Evolutionary conservation across 2,329 filamentous ascomycete species (phyloP).

Genomic region (Pezicula carpinea): DNA sequence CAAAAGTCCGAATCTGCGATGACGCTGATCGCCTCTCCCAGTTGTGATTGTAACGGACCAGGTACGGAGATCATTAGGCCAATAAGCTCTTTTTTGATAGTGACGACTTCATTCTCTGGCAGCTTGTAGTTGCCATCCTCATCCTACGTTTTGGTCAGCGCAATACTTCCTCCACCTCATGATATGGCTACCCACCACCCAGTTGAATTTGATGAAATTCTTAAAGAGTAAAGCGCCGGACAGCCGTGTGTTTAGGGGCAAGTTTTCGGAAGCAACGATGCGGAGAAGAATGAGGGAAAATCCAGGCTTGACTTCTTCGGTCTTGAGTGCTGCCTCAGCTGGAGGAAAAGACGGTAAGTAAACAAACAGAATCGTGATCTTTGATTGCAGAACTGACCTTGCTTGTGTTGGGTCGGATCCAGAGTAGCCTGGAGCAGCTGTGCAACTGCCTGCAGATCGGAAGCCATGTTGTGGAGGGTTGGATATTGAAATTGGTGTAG

Average conservation of each 20-base stretch:
- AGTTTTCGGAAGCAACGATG: conserved; percentile 73
- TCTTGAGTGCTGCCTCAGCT: conserved; percentile 79
- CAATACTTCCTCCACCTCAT: neutral
- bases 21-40: conserved; percentile 93
- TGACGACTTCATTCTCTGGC: conserved; percentile 71
- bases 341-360: conserved; percentile 22
- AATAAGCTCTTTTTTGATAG: conserved; percentile 93
- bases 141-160: conserved; percentile 46
- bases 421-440: conserved; percentile 87
- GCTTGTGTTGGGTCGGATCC: conserved; percentile 80
- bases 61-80: conserved; percentile 95
- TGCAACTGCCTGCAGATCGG: conserved; percentile 60
- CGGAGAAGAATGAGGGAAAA: conserved; percentile 88
- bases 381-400: conserved; percentile 56
- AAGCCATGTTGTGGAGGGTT: conserved; percentile 45
- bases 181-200: conserved; percentile 56
- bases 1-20: conserved; percentile 99
- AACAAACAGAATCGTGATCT: conserved; percentile 16
- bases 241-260: conserved; percentile 75
- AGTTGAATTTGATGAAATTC: conserved; percentile 93
- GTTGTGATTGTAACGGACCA: conserved; percentile 80
- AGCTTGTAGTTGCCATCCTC: conserved; percentile 94
- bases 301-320: conserved; percentile 75
- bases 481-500: conserved; percentile 2
- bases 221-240: conserved; percentile 94